Evolutionary conservation across 2,329 filamentous ascomycete species (phyloP).

Genomic region (Coniochaeta hoffmannii): DNA sequence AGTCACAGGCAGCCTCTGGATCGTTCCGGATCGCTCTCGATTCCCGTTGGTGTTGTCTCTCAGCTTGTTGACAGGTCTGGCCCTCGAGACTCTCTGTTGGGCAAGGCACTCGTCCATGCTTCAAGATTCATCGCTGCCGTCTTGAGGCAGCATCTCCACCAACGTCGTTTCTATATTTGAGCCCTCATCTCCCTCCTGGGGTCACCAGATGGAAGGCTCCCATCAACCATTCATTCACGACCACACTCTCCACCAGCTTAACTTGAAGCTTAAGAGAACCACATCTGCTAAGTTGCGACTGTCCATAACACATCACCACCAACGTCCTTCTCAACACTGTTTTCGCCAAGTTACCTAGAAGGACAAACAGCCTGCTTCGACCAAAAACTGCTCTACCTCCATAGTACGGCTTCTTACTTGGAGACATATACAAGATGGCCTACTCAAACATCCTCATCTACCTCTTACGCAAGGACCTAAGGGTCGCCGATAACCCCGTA

Average conservation of each 20-base stretch:
- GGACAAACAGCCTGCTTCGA: background rate
- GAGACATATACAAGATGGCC: slow-evolving; percentile 15
- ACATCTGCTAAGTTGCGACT: background rate
- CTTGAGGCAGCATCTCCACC: background rate
- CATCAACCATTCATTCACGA: background rate
- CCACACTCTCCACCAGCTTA: background rate
- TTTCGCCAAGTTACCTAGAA: background rate
- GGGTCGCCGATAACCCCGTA: slow-evolving; percentile 67
- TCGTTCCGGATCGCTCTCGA: background rate
- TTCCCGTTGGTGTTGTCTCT: background rate
- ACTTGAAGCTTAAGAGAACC: background rate
- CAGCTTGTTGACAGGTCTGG: background rate
- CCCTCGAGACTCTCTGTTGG: background rate
- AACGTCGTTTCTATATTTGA: background rate
- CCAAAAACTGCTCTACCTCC: background rate
- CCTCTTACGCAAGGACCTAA: slow-evolving; percentile 64
- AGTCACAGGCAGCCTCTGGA: background rate
- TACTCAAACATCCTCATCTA: slow-evolving; percentile 56
- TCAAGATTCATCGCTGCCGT: background rate
- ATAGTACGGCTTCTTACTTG: no score
- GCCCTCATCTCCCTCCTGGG: background rate
- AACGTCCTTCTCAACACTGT: background rate
- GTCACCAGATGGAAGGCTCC: background rate
- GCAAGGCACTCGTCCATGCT: background rate
- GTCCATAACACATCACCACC: background rate